These are phyloP conservation scores for Evernia prunastri DNA, from an alignment of 495 filamentous ascomycete species.

Conservation along the genomic window DNA sequence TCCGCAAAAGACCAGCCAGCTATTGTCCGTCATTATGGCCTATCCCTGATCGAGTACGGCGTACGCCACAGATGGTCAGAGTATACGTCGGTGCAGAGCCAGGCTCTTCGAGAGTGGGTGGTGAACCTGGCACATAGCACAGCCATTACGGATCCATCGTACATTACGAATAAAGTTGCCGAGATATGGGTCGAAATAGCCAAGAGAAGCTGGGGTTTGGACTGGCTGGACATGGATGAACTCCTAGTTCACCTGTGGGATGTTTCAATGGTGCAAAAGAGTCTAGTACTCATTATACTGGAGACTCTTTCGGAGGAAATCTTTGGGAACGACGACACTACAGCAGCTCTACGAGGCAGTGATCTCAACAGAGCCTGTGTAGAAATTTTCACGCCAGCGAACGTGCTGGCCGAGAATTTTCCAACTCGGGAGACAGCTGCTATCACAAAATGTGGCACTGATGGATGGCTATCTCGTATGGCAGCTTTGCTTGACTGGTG, in stretches of 20 bases:
- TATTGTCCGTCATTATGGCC: constrained; percentile 84
- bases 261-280: constrained; percentile 64
- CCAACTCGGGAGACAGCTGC: constrained; percentile 57
- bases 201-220: constrained; percentile 82
- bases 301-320: constrained; percentile 95
- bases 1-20: constrained; percentile 62
- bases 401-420: constrained; percentile 65
- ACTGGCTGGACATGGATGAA: constrained; percentile 93
- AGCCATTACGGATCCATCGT: constrained; percentile 66
- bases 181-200: constrained; percentile 91
- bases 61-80: constrained; percentile 76
- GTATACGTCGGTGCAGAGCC: constrained; percentile 55
- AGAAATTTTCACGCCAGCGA: constrained; percentile 80
- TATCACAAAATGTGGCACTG: constrained; percentile 62
- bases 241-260: constrained; percentile 76
- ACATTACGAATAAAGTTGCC: constrained; percentile 89
- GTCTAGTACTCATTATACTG: constrained; percentile 73
- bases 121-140: constrained; percentile 70
- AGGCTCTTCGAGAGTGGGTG: constrained; percentile 63
- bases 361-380: constrained; percentile 81
- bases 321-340: constrained; percentile 81
- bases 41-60: constrained; percentile 83
- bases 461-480: constrained; percentile 81
- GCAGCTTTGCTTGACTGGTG: constrained; percentile 68
- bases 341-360: constrained; percentile 72